Base-by-base conservation (phyloP, 1,284 basidiomycete genomes). In the Vanrija pseudolonga region DNA sequence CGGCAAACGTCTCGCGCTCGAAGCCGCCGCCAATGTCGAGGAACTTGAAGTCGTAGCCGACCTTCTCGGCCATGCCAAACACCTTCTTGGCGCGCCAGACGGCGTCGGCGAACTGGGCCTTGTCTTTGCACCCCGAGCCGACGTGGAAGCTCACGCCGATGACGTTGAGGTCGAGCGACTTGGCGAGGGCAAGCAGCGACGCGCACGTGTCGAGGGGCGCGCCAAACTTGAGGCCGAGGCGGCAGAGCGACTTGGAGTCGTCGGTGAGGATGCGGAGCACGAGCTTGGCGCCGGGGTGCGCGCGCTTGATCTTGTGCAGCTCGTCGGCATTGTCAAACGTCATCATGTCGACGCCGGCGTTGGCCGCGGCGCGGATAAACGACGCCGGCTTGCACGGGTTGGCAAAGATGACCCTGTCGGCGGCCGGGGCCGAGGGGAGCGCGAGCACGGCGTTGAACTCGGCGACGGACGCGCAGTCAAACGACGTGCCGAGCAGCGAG, bases 291-390 rank as follows among this genome's bases (percentile, higher is more conserved):
- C 76, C 68, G 0, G 93, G 90, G 73, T 95, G 86, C 18, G 83
- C 80, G 45, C 87, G 85, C 45, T 89, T 86, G 63, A 98, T 85
- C 80, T 99, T 99, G 83, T 90, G 82, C n/a, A 99, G 80, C 75
- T 99, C 96, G 77, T 99, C 96, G 48, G 84, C 83, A 77, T 98
- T 99, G 80, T 99, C 96, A 71, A 99, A 98, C 0, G 95, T 98
- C 90, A 97, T 97, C 78, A 85, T 85, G 67, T 90, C 83, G 45
- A 98, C 92, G 22, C 88, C 87, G 24, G 81, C 77, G 61, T 82
- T 83, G 37, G 85, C 85, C 14, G 96, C 90, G 63, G 85, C 85
- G 54, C 92, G 89, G 63, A 98, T 84, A 77, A 96, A 97, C 8
- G 91, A 95, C 8, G 85, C 82, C 1, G 95, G 91, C 79, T 99